Conservation (phyloP, 805 yeast genomes). For the Diddensiella caesifluorescens region DNA sequence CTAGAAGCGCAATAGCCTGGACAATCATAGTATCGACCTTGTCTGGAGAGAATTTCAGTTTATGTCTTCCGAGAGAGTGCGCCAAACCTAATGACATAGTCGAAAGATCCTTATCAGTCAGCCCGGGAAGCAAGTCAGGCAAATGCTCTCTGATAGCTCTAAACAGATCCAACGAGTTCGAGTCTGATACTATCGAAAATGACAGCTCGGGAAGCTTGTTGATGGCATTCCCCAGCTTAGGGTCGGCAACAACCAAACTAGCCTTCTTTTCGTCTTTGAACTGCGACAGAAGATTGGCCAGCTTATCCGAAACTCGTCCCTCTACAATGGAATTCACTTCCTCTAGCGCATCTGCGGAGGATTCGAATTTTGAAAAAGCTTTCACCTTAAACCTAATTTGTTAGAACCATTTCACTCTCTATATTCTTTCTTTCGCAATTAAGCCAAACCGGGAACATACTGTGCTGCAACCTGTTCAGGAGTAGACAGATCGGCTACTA, state of each 20-base stretch:
- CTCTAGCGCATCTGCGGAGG: constrained; percentile 94
- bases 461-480: constrained; percentile 83
- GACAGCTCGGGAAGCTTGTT: constrained; percentile 83
- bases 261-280: constrained; percentile 53
- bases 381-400: constrained; percentile 66
- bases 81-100: constrained; percentile 98
- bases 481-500: constrained; percentile 70
- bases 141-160: constrained; percentile 93
- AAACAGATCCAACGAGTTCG: constrained; percentile 88
- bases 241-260: constrained; percentile 86
- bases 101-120: constrained; percentile 73
- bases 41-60: constrained; percentile 94
- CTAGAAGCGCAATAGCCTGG: constrained; percentile 95
- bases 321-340: constrained; percentile 90
- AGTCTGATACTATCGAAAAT: constrained; percentile 86
- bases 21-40: constrained; percentile 99
- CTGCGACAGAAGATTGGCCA: constrained; percentile 56
- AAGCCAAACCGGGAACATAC: constrained; percentile 14
- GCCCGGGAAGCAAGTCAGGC: constrained; percentile 91
- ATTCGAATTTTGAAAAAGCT: constrained; percentile 88
- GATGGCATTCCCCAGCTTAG: constrained; percentile 93
- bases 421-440: not conserved
- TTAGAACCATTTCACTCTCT: not conserved
- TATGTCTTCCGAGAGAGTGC: constrained; percentile 97
- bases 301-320: constrained; percentile 85